Evolutionary conservation across 495 filamentous ascomycete species (phyloP), one percentile per base, ranked within the genome.

Genomic region (Physcia stellaris): DNA sequence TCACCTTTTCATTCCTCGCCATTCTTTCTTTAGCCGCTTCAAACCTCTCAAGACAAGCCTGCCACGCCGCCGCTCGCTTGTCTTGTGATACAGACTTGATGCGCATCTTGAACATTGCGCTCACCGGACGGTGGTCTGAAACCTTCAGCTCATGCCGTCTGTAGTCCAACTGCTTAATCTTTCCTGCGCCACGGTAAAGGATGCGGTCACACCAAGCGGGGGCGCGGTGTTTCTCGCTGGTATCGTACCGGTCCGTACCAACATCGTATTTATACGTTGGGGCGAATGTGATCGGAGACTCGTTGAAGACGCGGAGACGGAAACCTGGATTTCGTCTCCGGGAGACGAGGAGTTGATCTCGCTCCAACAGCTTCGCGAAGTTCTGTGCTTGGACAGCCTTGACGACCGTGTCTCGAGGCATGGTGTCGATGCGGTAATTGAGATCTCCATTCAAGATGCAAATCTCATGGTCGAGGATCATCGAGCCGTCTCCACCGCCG

Each of bases 191-290:
- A 29, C 90, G 77, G 56, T 85, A 93, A 24, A 98, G 66, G 24
- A 98, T 59, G 32, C 90, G 73, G 64, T 98, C 90, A 53, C 90
- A 98, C 90, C 90, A 98, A 6, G 90, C 90, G 1, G 90, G 90
- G n/a, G 83, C 76, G 3, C 90, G 74, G 55, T 86, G 83, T 69
- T 98, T 98, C 52, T 98, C 90, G 42, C 79, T 86, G 2, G 80
- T 78, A 52, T 98, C 90, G 55, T 98, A 98, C 19, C 76, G 78
- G 54, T 95, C 86, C 6, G 83, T 90, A 10, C 86, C 87, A 1
- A 95, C 83, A 50, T 98, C 90, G 56, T 96, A 98, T 57, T 98
- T 98, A 62, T 98, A 98, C 2, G 90, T 98, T 6, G 90, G 90
- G 12, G 83, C 78, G 53, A 98, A 98, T 0, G 75, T 79, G 51